Evolutionary conservation across 2,329 filamentous ascomycete species (phyloP).

Genomic region (Zymoseptoria pseudotritici): DNA sequence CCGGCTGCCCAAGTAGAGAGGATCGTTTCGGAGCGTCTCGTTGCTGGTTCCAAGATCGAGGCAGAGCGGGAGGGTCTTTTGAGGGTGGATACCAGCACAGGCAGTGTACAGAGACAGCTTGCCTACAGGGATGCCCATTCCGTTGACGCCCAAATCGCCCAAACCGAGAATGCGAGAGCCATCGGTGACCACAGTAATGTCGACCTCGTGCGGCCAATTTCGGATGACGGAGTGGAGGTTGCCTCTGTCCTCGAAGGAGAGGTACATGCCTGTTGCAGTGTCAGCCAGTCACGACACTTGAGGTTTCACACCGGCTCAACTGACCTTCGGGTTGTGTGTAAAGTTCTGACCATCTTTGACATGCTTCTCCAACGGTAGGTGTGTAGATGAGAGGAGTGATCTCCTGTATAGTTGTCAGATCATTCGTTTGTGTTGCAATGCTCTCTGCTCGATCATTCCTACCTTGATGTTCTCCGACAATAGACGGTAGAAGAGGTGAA

Average conservation of each 20-base stretch:
- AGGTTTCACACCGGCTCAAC: slow-evolving; percentile 8
- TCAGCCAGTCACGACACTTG: slow-evolving; percentile 1
- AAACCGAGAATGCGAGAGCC: slow-evolving; percentile 88
- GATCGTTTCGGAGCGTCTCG: slow-evolving; percentile 61
- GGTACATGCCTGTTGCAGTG: slow-evolving; percentile 59
- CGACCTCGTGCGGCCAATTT: slow-evolving; percentile 91
- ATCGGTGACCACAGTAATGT: slow-evolving; percentile 95
- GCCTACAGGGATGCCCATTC: slow-evolving; percentile 95
- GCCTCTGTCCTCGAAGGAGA: slow-evolving; percentile 89
- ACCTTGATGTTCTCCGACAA: slow-evolving; percentile 65
- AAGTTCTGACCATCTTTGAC: slow-evolving; percentile 89
- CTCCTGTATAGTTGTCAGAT: slow-evolving; percentile 43
- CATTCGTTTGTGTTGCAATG: background rate
- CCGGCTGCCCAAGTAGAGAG: slow-evolving; percentile 86
- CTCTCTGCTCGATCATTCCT: slow-evolving; percentile 2
- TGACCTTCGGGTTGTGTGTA: slow-evolving; percentile 86
- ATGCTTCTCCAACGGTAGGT: slow-evolving; percentile 89
- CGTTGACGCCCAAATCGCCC: slow-evolving; percentile 91
- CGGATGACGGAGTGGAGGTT: slow-evolving; percentile 79
- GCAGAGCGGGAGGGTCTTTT: slow-evolving; percentile 55
- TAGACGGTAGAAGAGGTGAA: slow-evolving; percentile 75
- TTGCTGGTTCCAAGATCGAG: slow-evolving; percentile 59
- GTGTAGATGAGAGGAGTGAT: slow-evolving; percentile 82
- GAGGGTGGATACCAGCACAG: slow-evolving; percentile 86
- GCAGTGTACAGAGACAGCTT: slow-evolving; percentile 94